These are phyloP conservation scores for Pulveroboletus frians DNA, from an alignment of 768 basidiomycete species.

Conservation along the genomic window DNA sequence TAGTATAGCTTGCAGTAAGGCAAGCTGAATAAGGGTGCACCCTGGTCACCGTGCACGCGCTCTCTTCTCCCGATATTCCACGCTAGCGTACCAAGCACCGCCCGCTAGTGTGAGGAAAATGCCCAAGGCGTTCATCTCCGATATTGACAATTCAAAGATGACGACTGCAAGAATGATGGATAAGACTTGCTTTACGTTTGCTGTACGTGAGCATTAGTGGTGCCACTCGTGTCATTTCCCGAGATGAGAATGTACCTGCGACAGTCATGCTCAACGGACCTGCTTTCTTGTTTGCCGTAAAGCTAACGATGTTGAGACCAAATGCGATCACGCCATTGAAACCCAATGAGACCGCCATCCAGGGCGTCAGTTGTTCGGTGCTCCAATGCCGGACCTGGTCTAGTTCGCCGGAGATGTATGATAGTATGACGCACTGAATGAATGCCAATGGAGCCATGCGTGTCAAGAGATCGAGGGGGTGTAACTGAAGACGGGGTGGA, in stretches of 20 bases:
- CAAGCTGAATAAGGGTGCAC: not conserved
- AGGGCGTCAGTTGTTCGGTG: slow-evolving; percentile 34
- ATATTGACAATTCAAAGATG: slow-evolving; percentile 81
- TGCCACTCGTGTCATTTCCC: not conserved
- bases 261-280: slow-evolving; percentile 91
- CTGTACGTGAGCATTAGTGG: slow-evolving; percentile 34
- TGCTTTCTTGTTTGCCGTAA: slow-evolving; percentile 91
- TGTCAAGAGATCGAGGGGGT: slow-evolving; percentile 82
- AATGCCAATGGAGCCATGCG: slow-evolving; percentile 92
- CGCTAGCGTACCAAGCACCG: slow-evolving; percentile 73
- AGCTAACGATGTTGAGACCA: slow-evolving; percentile 88
- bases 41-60: slow-evolving; percentile 15
- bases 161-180: slow-evolving; percentile 80
- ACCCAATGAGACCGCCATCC: slow-evolving; percentile 49
- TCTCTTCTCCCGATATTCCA: slow-evolving; percentile 54
- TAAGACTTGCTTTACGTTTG: slow-evolving; percentile 90
- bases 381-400: slow-evolving; percentile 49
- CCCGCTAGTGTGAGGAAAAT: slow-evolving; percentile 81
- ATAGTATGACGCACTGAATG: slow-evolving; percentile 76
- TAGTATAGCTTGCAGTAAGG: not conserved
- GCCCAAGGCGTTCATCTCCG: slow-evolving; percentile 72
- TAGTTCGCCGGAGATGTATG: slow-evolving; percentile 78
- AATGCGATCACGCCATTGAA: slow-evolving; percentile 88
- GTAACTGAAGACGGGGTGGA: slow-evolving; percentile 41
- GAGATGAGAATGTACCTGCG: slow-evolving; percentile 50